Base-by-base conservation (phyloP, 192 early-diverging fungal genomes). In the Piromyces sp. region DNA sequence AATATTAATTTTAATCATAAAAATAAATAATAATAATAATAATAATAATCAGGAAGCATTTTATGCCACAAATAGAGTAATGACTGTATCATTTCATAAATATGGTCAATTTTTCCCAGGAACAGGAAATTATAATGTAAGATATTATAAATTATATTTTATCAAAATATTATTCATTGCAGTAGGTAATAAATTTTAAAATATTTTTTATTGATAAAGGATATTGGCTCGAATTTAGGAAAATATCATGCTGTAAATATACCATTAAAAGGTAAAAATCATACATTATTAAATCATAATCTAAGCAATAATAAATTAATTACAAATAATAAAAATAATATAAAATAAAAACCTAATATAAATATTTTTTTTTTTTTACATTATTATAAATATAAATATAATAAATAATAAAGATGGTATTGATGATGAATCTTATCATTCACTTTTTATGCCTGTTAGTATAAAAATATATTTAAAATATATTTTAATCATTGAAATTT, bases 21-120 rank as follows among this genome's bases (percentile, higher is more conserved):
- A 22, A 51, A 22, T 51, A 22, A 22, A 51, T 22, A 51, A 51
- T 51, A 15, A 51, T 22, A 51, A 22, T 17, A 51, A 51, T 22
- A 22, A 51, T 22, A 51, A 51, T 22, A 51, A n/a, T 11, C n/a
- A 68, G 51, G 51, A 68, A 68, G 51, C 51, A 3, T 68, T 68
- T 68, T 68, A 68, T 68, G 22, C 91, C 17, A 97, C 96, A 30
- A 93, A 94, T 83, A 88, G 93, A 37, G 97, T 98, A 30, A 97
- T 95, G 94, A 99, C 98, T 4, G 92, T 98, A 11, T 97, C 95
- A 9, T 93, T 98, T 85, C 98, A 99, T 87, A 96, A 97, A 87
- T 93, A 96, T 85, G 95, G 93, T 31, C 95, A 97, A 58, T 99
- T 93, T 85, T 99, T 96, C 82, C 98, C 98, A 26, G 98, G 98